phyloP scores from a whole-genome alignment of 441 rosid genomes.

The Pelargonium hybrid region DNA sequence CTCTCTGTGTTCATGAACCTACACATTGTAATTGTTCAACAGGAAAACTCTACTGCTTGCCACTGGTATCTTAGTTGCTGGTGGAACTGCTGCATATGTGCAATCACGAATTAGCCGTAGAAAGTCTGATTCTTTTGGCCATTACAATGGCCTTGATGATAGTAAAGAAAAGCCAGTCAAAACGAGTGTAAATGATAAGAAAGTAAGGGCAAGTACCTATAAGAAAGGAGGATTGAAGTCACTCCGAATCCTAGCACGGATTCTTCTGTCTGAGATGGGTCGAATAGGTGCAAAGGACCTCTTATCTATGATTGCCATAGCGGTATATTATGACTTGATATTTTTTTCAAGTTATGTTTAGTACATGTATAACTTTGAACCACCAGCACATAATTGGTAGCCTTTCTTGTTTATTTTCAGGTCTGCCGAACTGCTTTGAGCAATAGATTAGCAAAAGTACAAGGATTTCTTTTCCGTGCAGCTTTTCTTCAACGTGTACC shows the following conservation, averaged over 20 bases:
- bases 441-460: slow-evolving; percentile 97
- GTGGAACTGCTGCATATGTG: slow-evolving; percentile 76
- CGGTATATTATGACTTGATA: slow-evolving; percentile 32
- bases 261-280: slow-evolving; percentile 87
- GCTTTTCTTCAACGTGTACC: slow-evolving; percentile 93
- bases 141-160: slow-evolving; percentile 42
- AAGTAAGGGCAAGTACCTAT: slow-evolving; percentile 29
- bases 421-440: slow-evolving; percentile 80
- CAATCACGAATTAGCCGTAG: slow-evolving; percentile 42
- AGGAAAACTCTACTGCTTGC: slow-evolving; percentile 83
- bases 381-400: neutral
- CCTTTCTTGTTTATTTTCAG: slow-evolving; percentile 34
- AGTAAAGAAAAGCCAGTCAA: slow-evolving; percentile 33
- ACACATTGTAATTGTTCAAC: slow-evolving; percentile 14
- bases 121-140: slow-evolving; percentile 31
- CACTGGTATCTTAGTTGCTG: slow-evolving; percentile 69
- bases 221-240: slow-evolving; percentile 78
- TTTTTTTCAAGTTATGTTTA: neutral
- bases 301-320: slow-evolving; percentile 62
- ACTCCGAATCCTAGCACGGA: slow-evolving; percentile 59
- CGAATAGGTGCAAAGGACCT: slow-evolving; percentile 80
- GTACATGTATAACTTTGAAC: neutral
- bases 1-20: slow-evolving; percentile 2
- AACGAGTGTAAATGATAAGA: slow-evolving; percentile 25
- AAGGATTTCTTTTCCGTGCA: slow-evolving; percentile 92